Evolutionary conservation across 768 basidiomycete genomes (phyloP).

Genomic region (Lactifluus piperatus): DNA sequence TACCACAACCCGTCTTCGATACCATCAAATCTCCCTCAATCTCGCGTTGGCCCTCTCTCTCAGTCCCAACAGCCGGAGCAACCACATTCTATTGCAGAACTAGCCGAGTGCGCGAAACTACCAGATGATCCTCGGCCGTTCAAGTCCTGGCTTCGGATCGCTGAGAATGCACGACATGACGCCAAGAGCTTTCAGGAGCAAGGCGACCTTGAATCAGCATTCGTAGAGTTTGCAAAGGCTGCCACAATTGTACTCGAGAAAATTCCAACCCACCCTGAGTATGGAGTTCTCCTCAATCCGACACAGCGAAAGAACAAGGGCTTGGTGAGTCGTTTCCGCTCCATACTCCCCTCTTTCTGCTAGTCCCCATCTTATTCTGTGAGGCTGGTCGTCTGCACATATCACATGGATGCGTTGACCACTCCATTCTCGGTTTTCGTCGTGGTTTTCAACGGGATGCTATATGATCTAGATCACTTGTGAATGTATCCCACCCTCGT

Average conservation of each 20-base stretch:
- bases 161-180: conserved; percentile 51
- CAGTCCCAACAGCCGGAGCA: not conserved
- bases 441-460: not conserved
- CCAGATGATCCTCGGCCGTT: conserved; percentile 48
- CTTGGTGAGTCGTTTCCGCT: conserved; percentile 42
- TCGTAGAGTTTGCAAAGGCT: conserved; percentile 61
- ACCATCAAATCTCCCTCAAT: conserved; percentile 4
- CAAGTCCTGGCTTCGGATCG: conserved; percentile 58
- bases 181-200: conserved; percentile 24
- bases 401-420: not conserved
- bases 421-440: not conserved
- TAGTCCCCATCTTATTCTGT: not conserved
- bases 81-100: conserved; percentile 54
- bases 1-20: conserved; percentile 14
- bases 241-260: conserved; percentile 77
- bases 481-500: not conserved
- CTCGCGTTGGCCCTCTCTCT: not conserved
- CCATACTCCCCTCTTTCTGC: conserved; percentile 2
- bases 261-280: conserved; percentile 66
- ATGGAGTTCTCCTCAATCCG: conserved; percentile 41
- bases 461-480: not conserved
- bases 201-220: conserved; percentile 61
- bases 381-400: conserved; percentile 1
- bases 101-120: conserved; percentile 52
- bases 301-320: conserved; percentile 60